Evolutionary conservation across 345 rosid species (phyloP).

Genomic region (Camelina neglecta): DNA sequence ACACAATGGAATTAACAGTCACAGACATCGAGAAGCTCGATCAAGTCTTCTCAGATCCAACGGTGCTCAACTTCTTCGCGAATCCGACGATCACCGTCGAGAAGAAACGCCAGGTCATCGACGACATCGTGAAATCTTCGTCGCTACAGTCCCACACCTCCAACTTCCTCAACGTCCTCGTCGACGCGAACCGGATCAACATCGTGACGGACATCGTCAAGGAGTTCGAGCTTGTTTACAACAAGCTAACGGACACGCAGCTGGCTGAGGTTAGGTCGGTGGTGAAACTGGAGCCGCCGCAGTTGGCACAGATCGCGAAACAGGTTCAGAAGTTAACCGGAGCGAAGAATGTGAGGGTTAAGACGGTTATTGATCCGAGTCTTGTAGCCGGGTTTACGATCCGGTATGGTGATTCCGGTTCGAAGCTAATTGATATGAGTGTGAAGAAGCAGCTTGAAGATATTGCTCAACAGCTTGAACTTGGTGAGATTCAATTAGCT

Average conservation of each 20-base stretch:
- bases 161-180: conserved; percentile 71
- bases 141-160: conserved; percentile 62
- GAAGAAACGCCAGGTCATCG: conserved; percentile 63
- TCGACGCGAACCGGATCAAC: conserved; percentile 69
- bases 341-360: conserved; percentile 84
- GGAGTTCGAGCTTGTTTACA: conserved; percentile 78
- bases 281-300: conserved; percentile 75
- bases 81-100: conserved; percentile 59
- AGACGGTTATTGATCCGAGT: conserved; percentile 73
- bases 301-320: conserved; percentile 84
- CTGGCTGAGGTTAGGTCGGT: conserved; percentile 83
- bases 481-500: conserved; percentile 72
- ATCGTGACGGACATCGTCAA: conserved; percentile 65
- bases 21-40: conserved; percentile 81
- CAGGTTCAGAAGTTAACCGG: conserved; percentile 93
- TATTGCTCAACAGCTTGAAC: conserved; percentile 77
- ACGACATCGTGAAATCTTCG: conserved; percentile 57
- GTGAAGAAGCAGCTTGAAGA: conserved; percentile 95
- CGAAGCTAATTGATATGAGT: conserved; percentile 92
- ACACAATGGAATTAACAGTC: conserved; percentile 66
- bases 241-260: conserved; percentile 71
- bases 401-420: conserved; percentile 74
- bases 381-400: conserved; percentile 94
- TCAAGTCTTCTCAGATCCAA: conserved; percentile 62
- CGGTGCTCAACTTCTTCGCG: conserved; percentile 57